Percentiles rank a stretch among this genome's conserved stretches.
These are phyloP conservation scores for Eutrema japonicum DNA, from an alignment of 345 rosid genomes.

Conservation along the genomic window DNA sequence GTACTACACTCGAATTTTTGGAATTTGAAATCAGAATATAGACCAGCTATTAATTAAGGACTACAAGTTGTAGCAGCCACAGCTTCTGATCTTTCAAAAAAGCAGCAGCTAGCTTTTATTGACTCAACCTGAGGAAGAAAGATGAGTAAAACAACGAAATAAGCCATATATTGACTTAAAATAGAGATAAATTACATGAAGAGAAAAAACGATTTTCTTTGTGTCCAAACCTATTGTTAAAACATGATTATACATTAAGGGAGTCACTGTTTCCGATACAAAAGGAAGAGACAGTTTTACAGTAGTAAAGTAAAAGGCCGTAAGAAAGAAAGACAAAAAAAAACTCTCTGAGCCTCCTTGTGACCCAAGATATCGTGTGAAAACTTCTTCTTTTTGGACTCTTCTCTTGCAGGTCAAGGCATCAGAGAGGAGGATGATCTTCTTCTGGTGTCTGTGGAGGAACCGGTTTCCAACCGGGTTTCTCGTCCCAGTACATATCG, in stretches of 20 bases:
- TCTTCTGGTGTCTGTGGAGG: slow-evolving; percentile 76
- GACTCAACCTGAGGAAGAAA: no score
- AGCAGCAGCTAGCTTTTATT: no score
- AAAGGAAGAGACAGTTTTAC: background rate
- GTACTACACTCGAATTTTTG: background rate
- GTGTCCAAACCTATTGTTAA: slow-evolving; percentile 13
- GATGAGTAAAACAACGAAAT: background rate
- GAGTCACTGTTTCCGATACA: background rate
- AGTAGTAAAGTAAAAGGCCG: slow-evolving; percentile 29
- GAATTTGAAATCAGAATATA: background rate
- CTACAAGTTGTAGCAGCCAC: no score
- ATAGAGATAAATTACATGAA: background rate
- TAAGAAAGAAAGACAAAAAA: background rate
- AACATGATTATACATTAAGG: slow-evolving; percentile 15
- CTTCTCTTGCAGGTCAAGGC: background rate
- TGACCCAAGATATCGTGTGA: slow-evolving; percentile 18
- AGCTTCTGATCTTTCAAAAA: no score
- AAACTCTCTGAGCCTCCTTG: slow-evolving; percentile 31
- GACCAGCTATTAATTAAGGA: background rate
- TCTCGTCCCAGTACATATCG: slow-evolving; percentile 98
- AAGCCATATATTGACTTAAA: slow-evolving; percentile 4
- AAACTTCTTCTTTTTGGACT: slow-evolving; percentile 17
- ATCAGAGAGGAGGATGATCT: slow-evolving; percentile 80
- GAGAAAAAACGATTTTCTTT: slow-evolving; percentile 4
- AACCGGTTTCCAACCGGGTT: slow-evolving; percentile 85